A percentile compares a stretch with the other conserved stretches of the same genome.
These are phyloP conservation scores for Sporothrix euskadiensis DNA, from an alignment of 2,329 filamentous ascomycete species.

Conservation along the genomic window DNA sequence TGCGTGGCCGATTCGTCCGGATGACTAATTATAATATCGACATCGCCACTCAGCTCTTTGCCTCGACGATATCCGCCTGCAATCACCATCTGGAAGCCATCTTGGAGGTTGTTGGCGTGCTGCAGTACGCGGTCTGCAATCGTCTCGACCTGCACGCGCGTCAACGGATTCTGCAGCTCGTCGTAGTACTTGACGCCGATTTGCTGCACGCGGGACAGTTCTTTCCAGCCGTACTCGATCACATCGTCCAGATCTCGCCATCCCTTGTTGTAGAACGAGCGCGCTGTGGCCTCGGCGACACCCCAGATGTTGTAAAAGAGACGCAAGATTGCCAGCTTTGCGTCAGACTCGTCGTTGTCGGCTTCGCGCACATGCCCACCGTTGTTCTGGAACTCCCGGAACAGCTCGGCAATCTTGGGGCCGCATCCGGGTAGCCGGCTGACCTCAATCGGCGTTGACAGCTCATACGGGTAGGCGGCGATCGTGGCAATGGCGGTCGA, in stretches of 20 bases:
- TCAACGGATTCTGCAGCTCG: slow-evolving; percentile 72
- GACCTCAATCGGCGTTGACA: slow-evolving; percentile 48
- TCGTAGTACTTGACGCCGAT: slow-evolving; percentile 94
- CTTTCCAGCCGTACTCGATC: slow-evolving; percentile 76
- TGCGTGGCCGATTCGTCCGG: slow-evolving; percentile 67
- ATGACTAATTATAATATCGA: slow-evolving; percentile 83
- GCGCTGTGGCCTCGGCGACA: slow-evolving; percentile 78
- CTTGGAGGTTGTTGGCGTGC: slow-evolving; percentile 65
- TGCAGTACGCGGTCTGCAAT: slow-evolving; percentile 65
- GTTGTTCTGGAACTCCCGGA: slow-evolving; percentile 67
- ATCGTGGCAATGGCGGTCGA: slow-evolving; percentile 82
- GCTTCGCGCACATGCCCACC: slow-evolving; percentile 62
- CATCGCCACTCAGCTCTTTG: slow-evolving; percentile 72
- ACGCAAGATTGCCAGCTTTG: slow-evolving; percentile 63
- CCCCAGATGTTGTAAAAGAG: slow-evolving; percentile 87
- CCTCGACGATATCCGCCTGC: slow-evolving; percentile 82
- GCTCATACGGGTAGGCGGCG: slow-evolving; percentile 69
- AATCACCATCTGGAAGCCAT: slow-evolving; percentile 59
- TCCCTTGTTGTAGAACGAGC: slow-evolving; percentile 75
- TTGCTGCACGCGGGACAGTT: slow-evolving; percentile 77
- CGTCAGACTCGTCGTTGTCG: slow-evolving; percentile 62
- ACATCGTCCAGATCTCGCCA: slow-evolving; percentile 87
- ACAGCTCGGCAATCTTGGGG: slow-evolving; percentile 74
- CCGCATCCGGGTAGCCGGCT: slow-evolving; percentile 74
- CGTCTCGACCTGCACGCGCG: slow-evolving; percentile 68